Base-by-base conservation (phyloP, 2,329 filamentous ascomycete genomes). In the Colletotrichum orchidophilum region DNA sequence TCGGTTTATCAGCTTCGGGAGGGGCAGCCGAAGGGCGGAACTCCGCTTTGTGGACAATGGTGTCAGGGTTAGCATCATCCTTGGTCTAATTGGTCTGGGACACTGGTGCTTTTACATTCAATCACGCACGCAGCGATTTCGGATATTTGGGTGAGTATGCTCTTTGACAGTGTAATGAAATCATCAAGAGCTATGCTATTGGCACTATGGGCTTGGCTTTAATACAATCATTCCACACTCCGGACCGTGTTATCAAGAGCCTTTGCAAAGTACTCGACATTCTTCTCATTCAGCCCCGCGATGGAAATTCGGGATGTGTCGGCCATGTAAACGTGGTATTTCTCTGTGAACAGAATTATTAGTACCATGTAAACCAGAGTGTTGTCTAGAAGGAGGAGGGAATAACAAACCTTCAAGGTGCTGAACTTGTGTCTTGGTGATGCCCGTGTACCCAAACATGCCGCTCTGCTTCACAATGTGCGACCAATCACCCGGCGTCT, bases 401-500 rank as follows among this genome's bases (percentile, higher is more conserved):
- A 3, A 60, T 5, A 18, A 50, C 78, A 64, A 75, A 79, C 79
- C 76, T 75, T 80, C 78, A 0, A 81, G 70, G 1, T 73, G 70
- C 3, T 73, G 72, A 9, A 89, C 86, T 73, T 89, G 87, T 3
- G 78, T 70, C 70, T 85, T 83, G 5, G 72, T 84, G 71, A 90
- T 78, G 0, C 87, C 88, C 0, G 86, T 87, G 68, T 80, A 83
- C 0, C 78, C 79, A 74, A 83, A 83, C 82, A 83, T 83, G 31
- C 82, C 81, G 12, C 74, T 80, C 64, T 84, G 81, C 24, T 76
- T 77, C 0, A 80, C 73, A 8, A 84, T 75, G 52, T 82, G 80
- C 1, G 75, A 74, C 82, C 82, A 84, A 27, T 78, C 73, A 0
- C 81, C 81, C 0, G 82, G 82, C 0, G 81, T 80, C 4, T 75